Evolutionary conservation across 306 rosid genomes (phyloP).

Genomic region (Chamaecrista fasciculata): DNA sequence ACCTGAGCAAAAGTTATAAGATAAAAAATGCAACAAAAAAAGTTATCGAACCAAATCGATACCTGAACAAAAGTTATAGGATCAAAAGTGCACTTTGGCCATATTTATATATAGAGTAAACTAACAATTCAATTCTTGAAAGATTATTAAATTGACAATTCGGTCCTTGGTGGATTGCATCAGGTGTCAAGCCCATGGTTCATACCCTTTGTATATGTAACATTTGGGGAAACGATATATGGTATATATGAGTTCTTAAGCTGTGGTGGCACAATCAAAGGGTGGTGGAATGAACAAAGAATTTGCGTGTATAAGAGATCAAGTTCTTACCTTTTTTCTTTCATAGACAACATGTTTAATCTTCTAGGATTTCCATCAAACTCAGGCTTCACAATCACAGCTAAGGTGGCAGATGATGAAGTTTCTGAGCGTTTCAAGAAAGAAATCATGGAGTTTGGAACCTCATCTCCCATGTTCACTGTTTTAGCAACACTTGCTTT

Average conservation of each 20-base stretch:
- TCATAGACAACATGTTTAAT: slow-evolving; percentile 50
- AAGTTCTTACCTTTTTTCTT: slow-evolving; percentile 64
- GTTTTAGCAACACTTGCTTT: slow-evolving; percentile 57
- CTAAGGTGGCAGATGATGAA: slow-evolving; percentile 65
- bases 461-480: slow-evolving; percentile 67
- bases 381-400: slow-evolving; percentile 55
- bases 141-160: too few species aligned
- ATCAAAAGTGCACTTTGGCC: too few species aligned
- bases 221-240: slow-evolving; percentile 37
- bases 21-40: too few species aligned
- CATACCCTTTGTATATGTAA: slow-evolving; percentile 68
- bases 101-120: too few species aligned
- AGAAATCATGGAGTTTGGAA: slow-evolving; percentile 84
- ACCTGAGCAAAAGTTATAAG: too few species aligned
- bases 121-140: too few species aligned
- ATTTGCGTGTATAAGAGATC: slow-evolving; percentile 83
- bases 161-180: slow-evolving; percentile 18
- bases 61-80: too few species aligned
- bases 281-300: slow-evolving; percentile 87
- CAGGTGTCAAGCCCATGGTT: slow-evolving; percentile 80
- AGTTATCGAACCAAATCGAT: too few species aligned
- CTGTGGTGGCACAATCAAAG: slow-evolving; percentile 61
- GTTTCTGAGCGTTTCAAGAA: slow-evolving; percentile 51
- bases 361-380: slow-evolving; percentile 40
- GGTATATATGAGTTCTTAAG: slow-evolving; percentile 58